Evolutionary conservation across 495 filamentous ascomycete species (phyloP).

Genomic region (Penicillium diatomitis): DNA sequence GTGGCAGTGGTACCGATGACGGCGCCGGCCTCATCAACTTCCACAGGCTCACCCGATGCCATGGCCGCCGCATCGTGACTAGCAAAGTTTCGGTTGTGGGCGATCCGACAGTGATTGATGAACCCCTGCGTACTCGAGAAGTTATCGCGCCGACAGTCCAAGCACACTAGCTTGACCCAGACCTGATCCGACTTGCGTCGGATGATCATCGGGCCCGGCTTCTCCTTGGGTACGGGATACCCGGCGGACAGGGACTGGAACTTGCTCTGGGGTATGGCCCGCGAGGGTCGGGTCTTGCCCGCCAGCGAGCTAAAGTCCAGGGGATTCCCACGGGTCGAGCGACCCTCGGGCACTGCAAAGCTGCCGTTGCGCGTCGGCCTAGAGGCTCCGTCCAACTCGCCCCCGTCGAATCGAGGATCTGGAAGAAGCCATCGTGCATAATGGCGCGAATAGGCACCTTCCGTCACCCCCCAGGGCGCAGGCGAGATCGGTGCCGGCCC

Average conservation of each 20-base stretch:
- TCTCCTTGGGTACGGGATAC: conserved; percentile 61
- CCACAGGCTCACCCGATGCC: conserved; percentile 73
- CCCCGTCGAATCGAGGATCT: conserved; percentile 77
- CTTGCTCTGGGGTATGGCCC: conserved; percentile 50
- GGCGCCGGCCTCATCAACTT: conserved; percentile 52
- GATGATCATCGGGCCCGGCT: conserved; percentile 50
- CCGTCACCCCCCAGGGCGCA: conserved; percentile 80
- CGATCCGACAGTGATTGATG: conserved; percentile 96
- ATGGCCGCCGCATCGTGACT: conserved; percentile 93
- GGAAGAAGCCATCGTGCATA: conserved; percentile 91
- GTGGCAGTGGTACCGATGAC: conserved; percentile 29
- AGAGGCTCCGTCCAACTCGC: conserved; percentile 31
- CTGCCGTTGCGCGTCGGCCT: conserved; percentile 23
- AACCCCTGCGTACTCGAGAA: conserved; percentile 96
- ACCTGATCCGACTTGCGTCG: conserved; percentile 51
- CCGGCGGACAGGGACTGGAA: conserved; percentile 65
- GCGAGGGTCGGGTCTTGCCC: conserved; percentile 53
- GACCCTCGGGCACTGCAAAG: conserved; percentile 42
- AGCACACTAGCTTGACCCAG: conserved; percentile 73
- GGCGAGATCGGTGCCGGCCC: conserved; percentile 50
- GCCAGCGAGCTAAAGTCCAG: conserved; percentile 45
- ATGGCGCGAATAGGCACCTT: conserved; percentile 88
- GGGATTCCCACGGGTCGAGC: conserved; percentile 65
- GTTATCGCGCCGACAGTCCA: conserved; percentile 78
- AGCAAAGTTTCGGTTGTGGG: conserved; percentile 80